Evolutionary conservation across 192 early-diverging fungal genomes (phyloP).

Genomic region (Backusella tuberculispora): DNA sequence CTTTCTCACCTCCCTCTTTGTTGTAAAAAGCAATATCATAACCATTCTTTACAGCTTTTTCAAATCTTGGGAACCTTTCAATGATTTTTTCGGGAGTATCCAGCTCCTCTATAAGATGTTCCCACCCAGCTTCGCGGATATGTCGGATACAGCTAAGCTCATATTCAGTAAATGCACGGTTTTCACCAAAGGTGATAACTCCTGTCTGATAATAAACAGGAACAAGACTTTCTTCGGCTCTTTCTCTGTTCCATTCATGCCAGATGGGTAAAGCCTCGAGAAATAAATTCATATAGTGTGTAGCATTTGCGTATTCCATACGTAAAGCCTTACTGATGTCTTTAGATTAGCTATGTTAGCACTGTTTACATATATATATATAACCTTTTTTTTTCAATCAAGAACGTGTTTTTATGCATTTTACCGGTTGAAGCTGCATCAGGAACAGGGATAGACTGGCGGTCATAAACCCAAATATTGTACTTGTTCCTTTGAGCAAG

Average conservation of each 20-base stretch:
- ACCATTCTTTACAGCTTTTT: slow-evolving; percentile 28
- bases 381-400: background rate
- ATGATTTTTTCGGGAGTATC: slow-evolving; percentile 24
- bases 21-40: slow-evolving; percentile 36
- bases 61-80: slow-evolving; percentile 33
- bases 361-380: background rate
- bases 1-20: slow-evolving; percentile 33
- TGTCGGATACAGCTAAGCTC: slow-evolving; percentile 24
- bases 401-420: background rate
- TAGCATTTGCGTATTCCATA: slow-evolving; percentile 36
- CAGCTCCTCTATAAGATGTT: slow-evolving; percentile 33
- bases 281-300: slow-evolving; percentile 26
- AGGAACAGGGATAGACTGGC: slow-evolving; percentile 33
- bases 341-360: background rate
- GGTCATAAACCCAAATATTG: slow-evolving; percentile 37
- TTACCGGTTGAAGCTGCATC: slow-evolving; percentile 48
- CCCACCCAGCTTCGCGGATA: slow-evolving; percentile 35
- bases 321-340: slow-evolving; percentile 44
- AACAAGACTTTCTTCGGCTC: background rate
- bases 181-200: slow-evolving; percentile 26
- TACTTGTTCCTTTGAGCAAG: slow-evolving; percentile 32
- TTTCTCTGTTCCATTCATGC: slow-evolving; percentile 38
- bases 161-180: slow-evolving; percentile 25
- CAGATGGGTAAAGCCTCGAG: slow-evolving; percentile 32
- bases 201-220: slow-evolving; percentile 36